phyloP scores from a whole-genome alignment of 805 yeast species.

The Ogataea parapolymorpha region DNA sequence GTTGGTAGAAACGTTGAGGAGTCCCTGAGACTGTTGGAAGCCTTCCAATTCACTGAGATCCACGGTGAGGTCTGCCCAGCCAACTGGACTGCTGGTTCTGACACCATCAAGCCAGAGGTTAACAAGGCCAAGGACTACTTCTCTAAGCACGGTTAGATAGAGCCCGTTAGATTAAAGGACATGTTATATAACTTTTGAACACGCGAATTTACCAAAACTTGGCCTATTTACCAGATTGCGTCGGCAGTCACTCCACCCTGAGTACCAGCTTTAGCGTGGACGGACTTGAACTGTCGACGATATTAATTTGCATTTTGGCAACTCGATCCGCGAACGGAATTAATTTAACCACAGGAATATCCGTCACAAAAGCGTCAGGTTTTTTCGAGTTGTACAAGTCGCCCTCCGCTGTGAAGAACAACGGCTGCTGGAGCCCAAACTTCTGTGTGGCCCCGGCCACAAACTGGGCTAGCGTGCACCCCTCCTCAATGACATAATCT shows the following conservation, averaged over 20 bases:
- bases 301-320: conserved; percentile 12
- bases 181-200: not conserved
- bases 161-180: not conserved
- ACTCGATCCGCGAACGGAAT: conserved; percentile 16
- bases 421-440: conserved; percentile 18
- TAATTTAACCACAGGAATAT: conserved; percentile 7
- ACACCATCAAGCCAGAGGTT: conserved; percentile 84
- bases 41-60: conserved; percentile 99
- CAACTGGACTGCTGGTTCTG: conserved; percentile 96
- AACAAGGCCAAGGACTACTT: conserved; percentile 78
- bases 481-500: conserved; percentile 11
- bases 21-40: conserved; percentile 95
- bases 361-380: not conserved
- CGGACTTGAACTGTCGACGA: conserved; percentile 16
- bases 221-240: not conserved
- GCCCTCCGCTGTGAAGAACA: conserved; percentile 17
- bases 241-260: not conserved
- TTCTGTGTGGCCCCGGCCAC: conserved; percentile 14
- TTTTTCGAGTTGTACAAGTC: conserved; percentile 28
- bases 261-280: conserved; percentile 9
- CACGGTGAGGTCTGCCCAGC: conserved; percentile 99
- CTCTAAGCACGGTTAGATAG: conserved; percentile 38
- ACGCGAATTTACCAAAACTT: not conserved
- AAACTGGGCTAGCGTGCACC: conserved; percentile 14
- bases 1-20: conserved; percentile 99